A percentile compares a stretch with the other conserved stretches of the same genome.
Conservation (phyloP, 192 early-diverging fungal genomes). For the Phlyctochytrium bullatum region DNA sequence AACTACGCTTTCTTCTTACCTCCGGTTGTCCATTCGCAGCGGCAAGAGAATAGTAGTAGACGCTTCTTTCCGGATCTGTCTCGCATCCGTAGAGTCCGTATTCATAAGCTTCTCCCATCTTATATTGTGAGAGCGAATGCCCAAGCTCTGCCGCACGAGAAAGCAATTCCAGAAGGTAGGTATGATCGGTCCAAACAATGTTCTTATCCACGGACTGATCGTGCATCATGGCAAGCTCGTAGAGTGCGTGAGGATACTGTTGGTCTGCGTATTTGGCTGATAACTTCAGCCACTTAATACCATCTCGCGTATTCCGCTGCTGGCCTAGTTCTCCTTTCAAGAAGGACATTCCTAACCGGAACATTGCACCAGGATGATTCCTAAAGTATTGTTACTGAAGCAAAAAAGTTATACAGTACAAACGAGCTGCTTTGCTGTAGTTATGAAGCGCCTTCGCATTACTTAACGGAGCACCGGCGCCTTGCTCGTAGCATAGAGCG, state of each 20-base stretch:
- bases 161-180: conserved; percentile 73
- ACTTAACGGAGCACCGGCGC: conserved; percentile 59
- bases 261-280: conserved; percentile 69
- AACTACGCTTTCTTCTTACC: too few species aligned
- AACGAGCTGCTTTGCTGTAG: conserved; percentile 58
- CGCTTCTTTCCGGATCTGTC: conserved; percentile 62
- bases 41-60: conserved; percentile 78
- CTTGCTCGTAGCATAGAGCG: conserved; percentile 71
- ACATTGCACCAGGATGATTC: conserved; percentile 54
- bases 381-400: too few species aligned
- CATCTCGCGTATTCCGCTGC: conserved; percentile 68
- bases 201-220: conserved; percentile 63
- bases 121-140: conserved; percentile 68
- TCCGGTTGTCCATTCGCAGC: conserved; percentile 70
- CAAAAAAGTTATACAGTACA: too few species aligned
- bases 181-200: conserved; percentile 72
- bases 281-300: conserved; percentile 78
- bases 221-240: conserved; percentile 76
- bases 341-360: conserved; percentile 76
- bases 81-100: conserved; percentile 69
- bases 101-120: conserved; percentile 78
- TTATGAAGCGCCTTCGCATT: conserved; percentile 67
- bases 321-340: conserved; percentile 72
- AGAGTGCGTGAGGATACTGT: conserved; percentile 70
- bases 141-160: conserved; percentile 72